These are phyloP conservation scores for Daedalea quercina DNA, from an alignment of 768 basidiomycete species.

Conservation along the genomic window DNA sequence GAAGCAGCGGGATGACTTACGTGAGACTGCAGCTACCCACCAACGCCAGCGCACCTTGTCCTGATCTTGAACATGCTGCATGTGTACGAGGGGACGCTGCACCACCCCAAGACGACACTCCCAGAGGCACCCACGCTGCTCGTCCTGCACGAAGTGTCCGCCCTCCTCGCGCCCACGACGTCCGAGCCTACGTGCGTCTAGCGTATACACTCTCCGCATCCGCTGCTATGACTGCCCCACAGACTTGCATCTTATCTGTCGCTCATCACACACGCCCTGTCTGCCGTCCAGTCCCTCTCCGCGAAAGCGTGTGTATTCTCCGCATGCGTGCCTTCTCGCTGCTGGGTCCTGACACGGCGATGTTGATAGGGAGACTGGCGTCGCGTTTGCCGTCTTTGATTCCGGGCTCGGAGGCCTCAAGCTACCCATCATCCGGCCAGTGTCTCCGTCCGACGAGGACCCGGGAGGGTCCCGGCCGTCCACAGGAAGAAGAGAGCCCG, in stretches of 20 bases:
- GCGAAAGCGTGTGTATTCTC: conserved; percentile 19
- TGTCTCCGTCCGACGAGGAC: conserved; percentile 12
- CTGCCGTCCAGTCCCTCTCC: conserved; percentile 32
- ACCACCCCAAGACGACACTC: conserved; percentile 28
- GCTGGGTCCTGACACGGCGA: too few species aligned
- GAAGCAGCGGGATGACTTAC: not conserved
- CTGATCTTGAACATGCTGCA: conserved; percentile 45
- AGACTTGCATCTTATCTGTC: conserved; percentile 45
- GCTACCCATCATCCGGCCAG: conserved; percentile 17
- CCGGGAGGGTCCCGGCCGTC: conserved; percentile 3
- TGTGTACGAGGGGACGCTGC: conserved; percentile 19
- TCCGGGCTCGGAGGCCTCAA: conserved; percentile 32
- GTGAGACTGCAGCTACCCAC: conserved; percentile 47
- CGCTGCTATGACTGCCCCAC: conserved; percentile 12
- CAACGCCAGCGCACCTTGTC: conserved; percentile 49
- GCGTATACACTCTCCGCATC: not conserved
- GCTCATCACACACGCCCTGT: conserved; percentile 40
- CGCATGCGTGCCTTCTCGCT: too few species aligned
- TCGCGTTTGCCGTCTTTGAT: conserved; percentile 52
- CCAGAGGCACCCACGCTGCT: conserved; percentile 42
- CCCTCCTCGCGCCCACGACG: conserved; percentile 25
- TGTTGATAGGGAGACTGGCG: conserved; percentile 13
- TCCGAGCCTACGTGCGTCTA: conserved; percentile 17
- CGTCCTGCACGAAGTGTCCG: conserved; percentile 54
- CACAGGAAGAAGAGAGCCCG: conserved; percentile 24